phyloP scores from a whole-genome alignment of 371 early-diverging fungal species.

The Rhizomucor miehei region DNA sequence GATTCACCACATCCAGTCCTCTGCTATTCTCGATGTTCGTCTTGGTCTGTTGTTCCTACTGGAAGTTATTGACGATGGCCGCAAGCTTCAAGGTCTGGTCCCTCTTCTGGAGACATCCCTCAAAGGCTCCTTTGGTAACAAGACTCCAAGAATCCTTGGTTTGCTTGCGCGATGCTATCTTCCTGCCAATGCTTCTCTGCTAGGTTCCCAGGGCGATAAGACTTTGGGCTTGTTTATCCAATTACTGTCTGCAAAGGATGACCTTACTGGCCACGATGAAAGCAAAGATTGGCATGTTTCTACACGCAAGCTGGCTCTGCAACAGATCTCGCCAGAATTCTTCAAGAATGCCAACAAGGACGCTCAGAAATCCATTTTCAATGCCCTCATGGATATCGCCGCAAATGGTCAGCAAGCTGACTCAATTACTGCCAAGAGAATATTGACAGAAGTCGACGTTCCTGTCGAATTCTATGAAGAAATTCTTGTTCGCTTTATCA shows the following conservation, averaged over 20 bases:
- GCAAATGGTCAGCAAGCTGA: conserved; percentile 62
- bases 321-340: conserved; percentile 57
- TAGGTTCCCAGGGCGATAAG: conserved; percentile 51
- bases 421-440: conserved; percentile 56
- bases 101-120: conserved; percentile 57
- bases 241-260: conserved; percentile 37
- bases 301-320: conserved; percentile 56
- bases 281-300: conserved; percentile 51
- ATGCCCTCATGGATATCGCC: conserved; percentile 62
- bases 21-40: conserved; percentile 43
- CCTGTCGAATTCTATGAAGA: conserved; percentile 45
- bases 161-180: conserved; percentile 64
- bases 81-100: conserved; percentile 61
- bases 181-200: conserved; percentile 43
- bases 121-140: conserved; percentile 21
- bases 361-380: conserved; percentile 56
- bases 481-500: conserved; percentile 18
- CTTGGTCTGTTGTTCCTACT: conserved; percentile 55
- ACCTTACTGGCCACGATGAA: conserved; percentile 41
- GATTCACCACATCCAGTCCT: conserved; percentile 63
- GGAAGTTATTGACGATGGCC: conserved; percentile 50
- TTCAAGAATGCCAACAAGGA: conserved; percentile 42
- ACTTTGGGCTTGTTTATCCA: conserved; percentile 48
- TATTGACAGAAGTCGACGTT: conserved; percentile 54
- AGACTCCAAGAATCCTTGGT: conserved; percentile 43